phyloP scores from a whole-genome alignment of 2,329 filamentous ascomycete genomes.

The Ploettnerulaceae sp. region DNA sequence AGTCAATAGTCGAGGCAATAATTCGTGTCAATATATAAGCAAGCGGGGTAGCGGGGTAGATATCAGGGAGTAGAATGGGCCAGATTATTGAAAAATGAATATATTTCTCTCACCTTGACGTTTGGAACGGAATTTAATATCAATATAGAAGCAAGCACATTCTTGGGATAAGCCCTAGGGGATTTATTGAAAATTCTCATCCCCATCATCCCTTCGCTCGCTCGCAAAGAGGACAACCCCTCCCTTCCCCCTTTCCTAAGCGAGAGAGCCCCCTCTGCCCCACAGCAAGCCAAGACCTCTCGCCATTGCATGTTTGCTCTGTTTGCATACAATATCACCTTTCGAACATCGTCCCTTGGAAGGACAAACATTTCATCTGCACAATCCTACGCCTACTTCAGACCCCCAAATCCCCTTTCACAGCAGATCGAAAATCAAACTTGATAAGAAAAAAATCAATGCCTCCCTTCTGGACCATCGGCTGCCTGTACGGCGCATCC shows the following conservation, averaged over 20 bases:
- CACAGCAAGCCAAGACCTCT: not conserved
- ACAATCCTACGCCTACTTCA: not conserved
- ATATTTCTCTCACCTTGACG: no score
- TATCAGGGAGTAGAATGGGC: not conserved
- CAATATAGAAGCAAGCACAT: not conserved
- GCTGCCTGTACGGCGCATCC: conserved; percentile 57
- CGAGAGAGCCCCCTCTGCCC: not conserved
- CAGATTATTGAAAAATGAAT: not conserved
- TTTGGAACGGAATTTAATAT: no score
- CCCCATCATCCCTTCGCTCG: not conserved
- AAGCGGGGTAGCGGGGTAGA: not conserved
- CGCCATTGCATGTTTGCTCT: not conserved
- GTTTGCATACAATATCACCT: not conserved
- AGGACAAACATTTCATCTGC: not conserved
- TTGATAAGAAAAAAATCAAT: no score
- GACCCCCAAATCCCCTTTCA: not conserved
- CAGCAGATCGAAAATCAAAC: not conserved
- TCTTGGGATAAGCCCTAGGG: not conserved
- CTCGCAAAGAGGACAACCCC: not conserved
- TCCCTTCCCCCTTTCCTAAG: not conserved
- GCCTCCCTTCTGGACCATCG: conserved; percentile 53
- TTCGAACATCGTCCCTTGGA: not conserved
- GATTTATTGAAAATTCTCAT: not conserved
- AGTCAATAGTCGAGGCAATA: no score
- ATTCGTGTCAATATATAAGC: no score